Evolutionary conservation across 2,329 filamentous ascomycete genomes (phyloP).

Genomic region (Tolypocladium capitatum): DNA sequence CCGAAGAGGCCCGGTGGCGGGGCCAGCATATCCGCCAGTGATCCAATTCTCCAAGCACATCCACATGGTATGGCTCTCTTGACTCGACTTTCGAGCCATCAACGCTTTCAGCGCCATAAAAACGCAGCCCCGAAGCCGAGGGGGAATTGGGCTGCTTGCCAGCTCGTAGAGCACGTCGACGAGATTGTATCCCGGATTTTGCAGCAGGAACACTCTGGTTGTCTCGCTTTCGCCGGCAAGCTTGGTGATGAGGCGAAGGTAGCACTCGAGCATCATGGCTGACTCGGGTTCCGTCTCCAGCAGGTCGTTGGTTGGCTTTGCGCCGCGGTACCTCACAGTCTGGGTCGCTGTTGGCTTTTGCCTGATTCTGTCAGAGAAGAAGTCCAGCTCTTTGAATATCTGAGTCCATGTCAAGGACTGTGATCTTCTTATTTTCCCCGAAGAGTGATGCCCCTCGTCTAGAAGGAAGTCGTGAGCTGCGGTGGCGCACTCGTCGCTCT

Average conservation of each 20-base stretch:
- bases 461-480: conserved; percentile 79
- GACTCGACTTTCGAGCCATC: conserved; percentile 57
- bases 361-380: conserved; percentile 67
- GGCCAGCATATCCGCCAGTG: conserved; percentile 40
- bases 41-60: conserved; percentile 67
- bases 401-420: conserved; percentile 85
- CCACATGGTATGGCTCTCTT: conserved; percentile 67
- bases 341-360: conserved; percentile 46
- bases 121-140: conserved; percentile 67
- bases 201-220: conserved; percentile 62
- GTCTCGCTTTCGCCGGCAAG: conserved; percentile 60
- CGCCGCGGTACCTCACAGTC: conserved; percentile 33
- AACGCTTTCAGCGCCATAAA: conserved; percentile 68
- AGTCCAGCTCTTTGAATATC: conserved; percentile 79
- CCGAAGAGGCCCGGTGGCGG: conserved; percentile 19
- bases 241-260: conserved; percentile 76
- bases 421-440: conserved; percentile 67
- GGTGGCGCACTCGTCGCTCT: conserved; percentile 68
- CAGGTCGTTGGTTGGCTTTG: conserved; percentile 49
- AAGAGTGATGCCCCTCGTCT: conserved; percentile 64
- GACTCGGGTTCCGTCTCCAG: conserved; percentile 82
- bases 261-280: conserved; percentile 92
- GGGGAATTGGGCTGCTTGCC: conserved; percentile 62
- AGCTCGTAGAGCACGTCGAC: conserved; percentile 65
- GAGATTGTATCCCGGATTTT: conserved; percentile 51